Conservation (phyloP, 2,329 filamentous ascomycete species). For the Diaporthe sp. region DNA sequence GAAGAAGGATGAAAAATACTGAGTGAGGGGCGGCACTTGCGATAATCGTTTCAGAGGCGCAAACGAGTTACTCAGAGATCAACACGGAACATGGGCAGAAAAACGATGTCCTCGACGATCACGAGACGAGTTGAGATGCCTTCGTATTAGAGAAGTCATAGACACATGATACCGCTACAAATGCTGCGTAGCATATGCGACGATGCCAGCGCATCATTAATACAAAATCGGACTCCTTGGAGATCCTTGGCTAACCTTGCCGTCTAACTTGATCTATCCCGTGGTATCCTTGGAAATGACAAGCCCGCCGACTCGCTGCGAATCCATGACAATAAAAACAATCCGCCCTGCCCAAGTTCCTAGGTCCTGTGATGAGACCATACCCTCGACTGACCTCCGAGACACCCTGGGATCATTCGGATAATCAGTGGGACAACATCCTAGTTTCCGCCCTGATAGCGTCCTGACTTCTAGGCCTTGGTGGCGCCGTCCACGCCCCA, state of each 20-base stretch:
- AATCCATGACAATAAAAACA: slow-evolving; percentile 17
- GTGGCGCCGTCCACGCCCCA: slow-evolving; percentile 73
- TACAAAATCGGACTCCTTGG: not conserved
- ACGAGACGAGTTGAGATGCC: not conserved
- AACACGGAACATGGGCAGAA: not conserved
- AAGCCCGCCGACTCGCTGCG: slow-evolving; percentile 5
- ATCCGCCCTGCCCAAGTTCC: not conserved
- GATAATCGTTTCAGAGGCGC: not conserved
- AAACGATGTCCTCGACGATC: not conserved
- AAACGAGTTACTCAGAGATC: not conserved
- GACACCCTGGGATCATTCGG: not conserved
- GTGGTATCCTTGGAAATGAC: slow-evolving; percentile 36
- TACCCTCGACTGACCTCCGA: not conserved
- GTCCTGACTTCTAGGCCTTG: slow-evolving; percentile 22
- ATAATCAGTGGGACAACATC: not conserved
- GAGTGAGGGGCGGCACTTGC: no score
- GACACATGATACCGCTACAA: not conserved
- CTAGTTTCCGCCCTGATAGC: not conserved
- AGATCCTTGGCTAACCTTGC: slow-evolving; percentile 5
- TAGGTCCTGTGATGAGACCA: not conserved
- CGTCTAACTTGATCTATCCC: slow-evolving; percentile 36
- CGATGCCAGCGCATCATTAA: not conserved
- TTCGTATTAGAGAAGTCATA: not conserved
- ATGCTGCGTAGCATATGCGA: not conserved
- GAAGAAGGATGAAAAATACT: not conserved